Conservation (phyloP, 192 early-diverging fungal genomes). For the Rhizoclosmatium globosum region DNA sequence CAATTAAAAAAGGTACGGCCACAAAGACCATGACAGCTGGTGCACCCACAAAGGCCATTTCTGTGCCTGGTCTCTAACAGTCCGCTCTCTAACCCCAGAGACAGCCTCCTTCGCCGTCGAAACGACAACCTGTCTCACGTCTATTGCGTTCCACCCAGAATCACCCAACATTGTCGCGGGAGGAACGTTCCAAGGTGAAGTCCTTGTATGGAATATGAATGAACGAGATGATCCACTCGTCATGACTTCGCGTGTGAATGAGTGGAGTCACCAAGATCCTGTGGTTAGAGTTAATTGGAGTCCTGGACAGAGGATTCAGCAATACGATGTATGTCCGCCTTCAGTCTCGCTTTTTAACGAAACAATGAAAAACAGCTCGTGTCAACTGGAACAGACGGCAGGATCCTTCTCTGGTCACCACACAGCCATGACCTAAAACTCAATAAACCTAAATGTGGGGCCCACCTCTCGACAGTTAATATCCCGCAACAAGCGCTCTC, state of each 20-base stretch:
- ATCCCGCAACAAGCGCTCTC: slow-evolving; percentile 30
- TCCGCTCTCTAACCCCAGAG: slow-evolving; percentile 28
- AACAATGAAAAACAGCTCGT: slow-evolving; percentile 40
- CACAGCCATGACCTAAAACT: slow-evolving; percentile 37
- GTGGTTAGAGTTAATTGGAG: slow-evolving; percentile 49
- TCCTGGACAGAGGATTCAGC: slow-evolving; percentile 36
- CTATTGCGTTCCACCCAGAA: slow-evolving; percentile 56
- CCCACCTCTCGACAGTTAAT: slow-evolving; percentile 20
- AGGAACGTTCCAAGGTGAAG: slow-evolving; percentile 55
- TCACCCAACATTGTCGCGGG: slow-evolving; percentile 52
- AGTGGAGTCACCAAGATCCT: slow-evolving; percentile 58
- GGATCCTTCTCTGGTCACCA: slow-evolving; percentile 52
- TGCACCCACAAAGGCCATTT: slow-evolving; percentile 54
- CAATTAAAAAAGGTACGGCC: slow-evolving; percentile 33
- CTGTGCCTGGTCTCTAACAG: slow-evolving; percentile 46
- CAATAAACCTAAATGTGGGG: slow-evolving; percentile 37
- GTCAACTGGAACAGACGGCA: slow-evolving; percentile 54
- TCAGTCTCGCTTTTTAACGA: neutral
- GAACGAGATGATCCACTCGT: slow-evolving; percentile 50
- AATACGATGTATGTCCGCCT: slow-evolving; percentile 43
- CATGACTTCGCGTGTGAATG: slow-evolving; percentile 41
- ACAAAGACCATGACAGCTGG: slow-evolving; percentile 49
- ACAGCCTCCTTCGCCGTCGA: slow-evolving; percentile 41
- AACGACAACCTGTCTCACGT: slow-evolving; percentile 54
- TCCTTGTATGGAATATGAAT: slow-evolving; percentile 50